Base-by-base conservation (phyloP, 257 asterid species). In the Solanum bukasovii region DNA sequence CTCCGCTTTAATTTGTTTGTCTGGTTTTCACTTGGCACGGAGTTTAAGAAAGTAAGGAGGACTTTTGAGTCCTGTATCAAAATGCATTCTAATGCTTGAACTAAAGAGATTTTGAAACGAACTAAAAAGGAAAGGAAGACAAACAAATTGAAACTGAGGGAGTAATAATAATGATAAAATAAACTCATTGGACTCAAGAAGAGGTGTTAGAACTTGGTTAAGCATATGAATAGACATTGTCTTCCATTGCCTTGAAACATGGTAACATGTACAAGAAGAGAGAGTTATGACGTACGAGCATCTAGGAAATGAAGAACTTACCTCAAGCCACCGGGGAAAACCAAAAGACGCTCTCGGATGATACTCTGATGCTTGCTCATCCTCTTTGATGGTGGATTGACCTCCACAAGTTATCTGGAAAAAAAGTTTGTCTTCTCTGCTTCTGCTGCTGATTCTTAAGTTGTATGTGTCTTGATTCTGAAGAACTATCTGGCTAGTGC, bases 261-360 rank as follows among this genome's bases (percentile, higher is more conserved):
- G 37, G 33, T 25, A 42, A 7, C 63, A 13, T 79, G 37, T 44
- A 44, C 1, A 16, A 1, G 67, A 79, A 79, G 84, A 79, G 33
- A 42, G 63, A 42, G 12, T 44, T 79, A 79, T 2, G 63, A 78
- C 40, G 5, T 79, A 79, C 9, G 63, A 42, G 68, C 67, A 46
- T 82, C 70, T 31, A 29, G 31, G 25, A 82, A 29, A 68, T n/a
- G 14, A 31, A 37, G 77, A 5, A 20, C 83, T 56, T 90, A 96
- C 99, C 99, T 97, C 94, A 56, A 97, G 98, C 99, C 99, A 97
- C 37, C 95, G 95, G 2, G 99, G 99, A 71, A 97, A 93, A 29
- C 99, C 98, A 33, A 90, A 93, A 13, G 96, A 92, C 84, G 93
- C 99, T 87, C 99, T 90, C 5, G 95, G 93, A 31, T 92, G 98